phyloP scores from a whole-genome alignment of 345 rosid species.

The Eucalyptus polybractea region DNA sequence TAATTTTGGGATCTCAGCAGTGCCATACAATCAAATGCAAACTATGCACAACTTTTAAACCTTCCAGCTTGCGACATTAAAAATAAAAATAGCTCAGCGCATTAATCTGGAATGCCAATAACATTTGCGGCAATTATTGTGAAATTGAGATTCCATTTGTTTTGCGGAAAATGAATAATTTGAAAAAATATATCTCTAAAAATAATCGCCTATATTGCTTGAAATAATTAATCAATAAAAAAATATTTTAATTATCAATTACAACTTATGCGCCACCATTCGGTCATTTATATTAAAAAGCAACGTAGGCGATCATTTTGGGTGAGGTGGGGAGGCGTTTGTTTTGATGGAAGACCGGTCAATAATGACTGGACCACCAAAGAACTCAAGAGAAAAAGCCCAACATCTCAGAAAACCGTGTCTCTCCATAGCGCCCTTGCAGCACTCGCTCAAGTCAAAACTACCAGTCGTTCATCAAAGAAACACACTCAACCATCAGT shows the following conservation, averaged over 20 bases:
- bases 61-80: background rate
- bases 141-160: rapidly evolving
- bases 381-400: background rate
- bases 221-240: background rate
- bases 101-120: background rate
- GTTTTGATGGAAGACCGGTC: background rate
- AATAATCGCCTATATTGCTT: background rate
- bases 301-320: too few species aligned
- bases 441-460: background rate
- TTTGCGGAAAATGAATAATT: rapidly evolving
- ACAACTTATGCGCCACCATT: background rate
- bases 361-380: background rate
- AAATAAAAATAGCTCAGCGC: background rate
- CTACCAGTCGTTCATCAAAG: background rate
- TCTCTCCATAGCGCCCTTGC: background rate
- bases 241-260: background rate
- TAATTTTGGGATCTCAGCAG: background rate
- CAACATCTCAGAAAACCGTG: background rate
- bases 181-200: background rate
- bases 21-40: background rate
- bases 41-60: background rate
- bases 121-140: background rate
- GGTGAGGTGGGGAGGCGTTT: background rate
- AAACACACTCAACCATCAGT: background rate
- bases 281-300: too few species aligned